These are phyloP conservation scores for Westerdykella ornata DNA, from an alignment of 2,329 filamentous ascomycete species.

Conservation along the genomic window DNA sequence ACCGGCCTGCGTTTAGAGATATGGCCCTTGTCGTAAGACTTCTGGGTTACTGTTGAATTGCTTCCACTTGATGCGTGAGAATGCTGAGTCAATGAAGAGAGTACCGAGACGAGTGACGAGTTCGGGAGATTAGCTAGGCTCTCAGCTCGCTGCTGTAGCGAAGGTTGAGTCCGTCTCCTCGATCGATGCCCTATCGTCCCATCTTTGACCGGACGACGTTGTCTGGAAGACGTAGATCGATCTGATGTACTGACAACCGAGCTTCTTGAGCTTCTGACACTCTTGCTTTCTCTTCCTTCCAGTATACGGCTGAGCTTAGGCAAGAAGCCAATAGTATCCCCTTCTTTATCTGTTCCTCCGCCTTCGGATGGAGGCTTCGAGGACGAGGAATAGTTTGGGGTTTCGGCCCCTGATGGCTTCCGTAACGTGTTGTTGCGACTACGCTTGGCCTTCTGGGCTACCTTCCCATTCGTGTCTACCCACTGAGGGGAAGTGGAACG, in stretches of 20 bases:
- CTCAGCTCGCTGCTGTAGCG: constrained; percentile 28
- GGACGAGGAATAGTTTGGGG: constrained; percentile 11
- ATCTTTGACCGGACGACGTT: constrained; percentile 18
- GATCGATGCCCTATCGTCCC: constrained; percentile 21
- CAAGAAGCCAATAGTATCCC: constrained; percentile 26
- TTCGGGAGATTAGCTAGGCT: constrained; percentile 31
- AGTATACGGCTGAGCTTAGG: constrained; percentile 39
- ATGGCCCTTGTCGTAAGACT: constrained; percentile 33
- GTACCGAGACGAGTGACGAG: constrained; percentile 39
- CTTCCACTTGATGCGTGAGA: constrained; percentile 42
- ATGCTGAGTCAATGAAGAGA: constrained; percentile 38
- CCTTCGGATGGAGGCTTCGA: constrained; percentile 12
- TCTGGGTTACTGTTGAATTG: constrained; percentile 42
- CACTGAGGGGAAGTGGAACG: constrained; percentile 15
- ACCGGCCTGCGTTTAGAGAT: constrained; percentile 18
- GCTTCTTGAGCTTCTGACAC: constrained; percentile 14
- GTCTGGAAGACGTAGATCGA: constrained; percentile 4
- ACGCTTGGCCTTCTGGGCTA: constrained; percentile 17
- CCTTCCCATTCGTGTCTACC: constrained; percentile 19
- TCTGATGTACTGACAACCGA: constrained; percentile 18
- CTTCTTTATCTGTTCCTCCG: constrained; percentile 7
- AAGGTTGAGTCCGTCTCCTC: constrained; percentile 28
- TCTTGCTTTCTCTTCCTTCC: constrained; percentile 31
- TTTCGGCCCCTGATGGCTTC: constrained; percentile 17
- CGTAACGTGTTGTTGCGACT: constrained; percentile 6